Evolutionary conservation across 148 eudicot species (phyloP).

Genomic region (Pharnaceum exiguum): DNA sequence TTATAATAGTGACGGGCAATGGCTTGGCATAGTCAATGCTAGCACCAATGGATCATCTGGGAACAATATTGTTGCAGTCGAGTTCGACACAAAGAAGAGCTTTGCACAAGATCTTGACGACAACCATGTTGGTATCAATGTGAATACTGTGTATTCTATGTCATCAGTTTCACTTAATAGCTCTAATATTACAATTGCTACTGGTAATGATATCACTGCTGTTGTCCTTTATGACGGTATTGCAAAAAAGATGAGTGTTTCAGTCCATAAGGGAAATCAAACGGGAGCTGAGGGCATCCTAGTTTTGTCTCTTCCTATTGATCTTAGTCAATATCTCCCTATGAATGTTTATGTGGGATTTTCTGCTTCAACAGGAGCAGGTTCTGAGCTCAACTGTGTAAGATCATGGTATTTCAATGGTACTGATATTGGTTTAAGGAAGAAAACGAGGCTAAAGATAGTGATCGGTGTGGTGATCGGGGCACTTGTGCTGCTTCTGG

Average conservation of each 20-base stretch:
- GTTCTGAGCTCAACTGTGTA: slow-evolving; percentile 30
- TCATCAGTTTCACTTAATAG: slow-evolving; percentile 1
- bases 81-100: slow-evolving; percentile 43
- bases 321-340: slow-evolving; percentile 23
- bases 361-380: slow-evolving; percentile 32
- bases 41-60: slow-evolving; percentile 17
- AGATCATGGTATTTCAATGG: slow-evolving; percentile 27
- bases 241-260: slow-evolving; percentile 13
- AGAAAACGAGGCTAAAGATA: slow-evolving; percentile 11
- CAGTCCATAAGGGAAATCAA: slow-evolving; percentile 14
- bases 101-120: slow-evolving; percentile 24
- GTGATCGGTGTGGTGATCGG: neutral
- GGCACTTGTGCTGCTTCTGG: neutral
- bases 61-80: slow-evolving; percentile 24
- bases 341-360: slow-evolving; percentile 29
- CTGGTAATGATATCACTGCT: slow-evolving; percentile 13
- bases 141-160: slow-evolving; percentile 25
- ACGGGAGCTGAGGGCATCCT: neutral
- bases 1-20: slow-evolving; percentile 14
- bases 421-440: neutral
- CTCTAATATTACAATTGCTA: slow-evolving; percentile 17
- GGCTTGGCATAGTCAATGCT: slow-evolving; percentile 30
- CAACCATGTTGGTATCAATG: slow-evolving; percentile 37
- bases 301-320: slow-evolving; percentile 20
- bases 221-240: slow-evolving; percentile 23